Evolutionary conservation across 208 protist genomes (phyloP).

Genomic region (Leishmania gerbilli): DNA sequence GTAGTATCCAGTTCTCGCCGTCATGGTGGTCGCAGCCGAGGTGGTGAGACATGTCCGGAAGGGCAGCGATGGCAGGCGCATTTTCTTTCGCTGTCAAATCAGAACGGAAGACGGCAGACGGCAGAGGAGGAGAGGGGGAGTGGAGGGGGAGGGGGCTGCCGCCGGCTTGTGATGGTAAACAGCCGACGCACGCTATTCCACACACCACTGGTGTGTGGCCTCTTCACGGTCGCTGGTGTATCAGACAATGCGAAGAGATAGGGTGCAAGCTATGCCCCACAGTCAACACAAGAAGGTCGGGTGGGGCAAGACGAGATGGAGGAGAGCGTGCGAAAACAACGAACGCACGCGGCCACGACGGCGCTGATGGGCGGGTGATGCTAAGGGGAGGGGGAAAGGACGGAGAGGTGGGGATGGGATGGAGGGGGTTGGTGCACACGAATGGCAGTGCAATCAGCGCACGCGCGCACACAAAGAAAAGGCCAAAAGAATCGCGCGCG

Average conservation of each 20-base stretch:
- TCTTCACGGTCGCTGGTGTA: background rate
- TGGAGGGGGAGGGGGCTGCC: background rate
- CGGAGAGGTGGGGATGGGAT: background rate
- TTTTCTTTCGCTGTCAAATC: background rate
- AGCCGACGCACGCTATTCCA: background rate
- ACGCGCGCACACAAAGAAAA: background rate
- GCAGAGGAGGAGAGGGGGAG: background rate
- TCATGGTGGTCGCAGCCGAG: background rate
- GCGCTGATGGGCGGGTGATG: background rate
- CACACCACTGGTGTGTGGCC: background rate
- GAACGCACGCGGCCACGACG: background rate
- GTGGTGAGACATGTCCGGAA: background rate
- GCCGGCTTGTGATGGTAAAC: background rate
- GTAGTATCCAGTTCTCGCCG: background rate
- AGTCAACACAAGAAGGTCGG: no score
- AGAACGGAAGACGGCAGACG: background rate
- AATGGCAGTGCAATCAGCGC: background rate
- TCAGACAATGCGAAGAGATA: background rate
- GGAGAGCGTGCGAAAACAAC: background rate
- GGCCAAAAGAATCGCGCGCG: background rate
- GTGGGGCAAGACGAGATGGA: background rate
- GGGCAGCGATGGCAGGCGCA: background rate
- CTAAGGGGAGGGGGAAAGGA: background rate
- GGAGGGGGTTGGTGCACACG: background rate
- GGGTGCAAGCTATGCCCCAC: background rate